A percentile compares a stretch with the other conserved stretches of the same genome.
Evolutionary conservation across 495 filamentous ascomycete species (phyloP).

Genomic region (Amorphotheca resinae): DNA sequence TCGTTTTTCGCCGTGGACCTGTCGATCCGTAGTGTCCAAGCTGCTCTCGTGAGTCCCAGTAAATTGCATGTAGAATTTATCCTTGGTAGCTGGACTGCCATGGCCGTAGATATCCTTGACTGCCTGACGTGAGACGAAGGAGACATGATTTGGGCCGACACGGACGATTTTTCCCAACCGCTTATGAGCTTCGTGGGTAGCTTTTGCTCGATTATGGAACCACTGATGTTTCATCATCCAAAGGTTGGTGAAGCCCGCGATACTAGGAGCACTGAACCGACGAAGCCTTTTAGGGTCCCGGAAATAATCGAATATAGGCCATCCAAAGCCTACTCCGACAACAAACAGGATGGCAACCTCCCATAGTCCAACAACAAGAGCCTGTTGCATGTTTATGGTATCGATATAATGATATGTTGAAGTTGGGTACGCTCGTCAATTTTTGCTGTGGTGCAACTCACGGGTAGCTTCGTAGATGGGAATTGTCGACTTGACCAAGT

Average conservation of each 20-base stretch:
- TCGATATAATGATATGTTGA: no score
- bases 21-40: no score
- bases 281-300: conserved; percentile 4
- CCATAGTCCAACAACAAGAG: no score
- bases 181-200: conserved; percentile 20
- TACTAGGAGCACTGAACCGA: not conserved
- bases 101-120: conserved; percentile 55
- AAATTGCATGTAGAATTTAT: not conserved
- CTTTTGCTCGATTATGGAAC: not conserved
- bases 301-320: conserved; percentile 2
- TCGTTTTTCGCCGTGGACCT: no score
- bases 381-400: no score
- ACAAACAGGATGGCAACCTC: no score
- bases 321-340: not conserved
- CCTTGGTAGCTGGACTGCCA: conserved; percentile 24
- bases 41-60: no score
- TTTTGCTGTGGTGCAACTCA: no score
- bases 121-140: conserved; percentile 41
- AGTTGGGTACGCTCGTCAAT: no score
- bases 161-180: conserved; percentile 35
- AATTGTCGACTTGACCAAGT: no score
- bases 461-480: no score
- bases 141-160: conserved; percentile 43
- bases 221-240: not conserved
- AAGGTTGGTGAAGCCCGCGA: not conserved